A percentile compares a stretch with the other conserved stretches of the same genome.
These are phyloP conservation scores for Leishmania lainsoni DNA, from an alignment of 208 protist genomes.

Conservation along the genomic window DNA sequence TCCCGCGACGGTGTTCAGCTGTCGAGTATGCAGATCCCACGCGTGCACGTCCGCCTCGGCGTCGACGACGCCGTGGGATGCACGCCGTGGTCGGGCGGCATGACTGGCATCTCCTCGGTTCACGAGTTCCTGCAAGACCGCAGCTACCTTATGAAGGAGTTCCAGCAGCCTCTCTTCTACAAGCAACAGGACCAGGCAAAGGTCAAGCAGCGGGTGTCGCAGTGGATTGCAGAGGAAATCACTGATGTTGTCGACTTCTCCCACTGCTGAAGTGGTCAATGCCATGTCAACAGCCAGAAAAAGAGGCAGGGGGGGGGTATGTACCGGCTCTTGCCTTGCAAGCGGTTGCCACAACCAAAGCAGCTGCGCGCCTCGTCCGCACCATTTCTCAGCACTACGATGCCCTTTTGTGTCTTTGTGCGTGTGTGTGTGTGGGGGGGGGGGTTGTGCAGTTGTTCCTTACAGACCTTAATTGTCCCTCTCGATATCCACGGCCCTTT, in stretches of 20 bases:
- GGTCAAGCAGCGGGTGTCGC: slow-evolving; percentile 64
- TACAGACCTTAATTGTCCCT: neutral
- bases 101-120: slow-evolving; percentile 63
- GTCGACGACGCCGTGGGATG: slow-evolving; percentile 73
- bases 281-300: neutral
- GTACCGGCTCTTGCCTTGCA: neutral
- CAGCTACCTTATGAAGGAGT: slow-evolving; percentile 77
- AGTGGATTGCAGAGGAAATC: slow-evolving; percentile 70
- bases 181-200: slow-evolving; percentile 82
- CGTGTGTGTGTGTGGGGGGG: too few species aligned
- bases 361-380: neutral
- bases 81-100: slow-evolving; percentile 80
- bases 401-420: neutral
- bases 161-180: slow-evolving; percentile 80
- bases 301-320: neutral
- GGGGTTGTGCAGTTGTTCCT: neutral
- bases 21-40: slow-evolving; percentile 64
- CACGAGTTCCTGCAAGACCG: slow-evolving; percentile 86
- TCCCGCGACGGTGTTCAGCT: slow-evolving; percentile 60
- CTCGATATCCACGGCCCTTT: neutral
- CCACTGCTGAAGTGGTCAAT: slow-evolving; percentile 42
- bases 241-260: slow-evolving; percentile 86
- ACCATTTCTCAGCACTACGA: neutral
- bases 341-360: neutral
- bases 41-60: slow-evolving; percentile 74